A percentile compares a stretch with the other conserved stretches of the same genome.
Conservation (phyloP, 805 yeast species). For the Pichia nakasei region DNA sequence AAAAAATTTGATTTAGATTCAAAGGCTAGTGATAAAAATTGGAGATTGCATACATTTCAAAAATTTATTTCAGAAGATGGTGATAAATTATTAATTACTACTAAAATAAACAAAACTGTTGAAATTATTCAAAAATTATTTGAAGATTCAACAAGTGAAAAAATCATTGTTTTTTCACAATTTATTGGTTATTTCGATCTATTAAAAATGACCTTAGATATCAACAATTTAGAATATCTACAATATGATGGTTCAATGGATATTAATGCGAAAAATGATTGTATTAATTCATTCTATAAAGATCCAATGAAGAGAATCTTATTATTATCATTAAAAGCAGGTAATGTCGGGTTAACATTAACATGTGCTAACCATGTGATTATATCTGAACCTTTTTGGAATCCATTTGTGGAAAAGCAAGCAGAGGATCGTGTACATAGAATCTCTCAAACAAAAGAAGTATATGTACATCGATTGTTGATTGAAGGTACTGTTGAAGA, state of each 20-base stretch:
- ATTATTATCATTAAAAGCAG: conserved; percentile 80
- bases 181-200: conserved; percentile 75
- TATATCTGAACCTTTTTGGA: conserved; percentile 95
- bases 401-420: conserved; percentile 94
- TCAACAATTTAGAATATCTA: conserved; percentile 39
- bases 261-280: conserved; percentile 52
- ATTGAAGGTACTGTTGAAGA: conserved; percentile 76
- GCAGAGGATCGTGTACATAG: conserved; percentile 95
- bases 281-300: conserved; percentile 55
- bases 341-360: conserved; percentile 89
- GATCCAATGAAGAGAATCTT: conserved; percentile 47
- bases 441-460: conserved; percentile 80
- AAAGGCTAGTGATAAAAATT: conserved; percentile 17
- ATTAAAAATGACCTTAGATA: conserved; percentile 41
- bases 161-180: conserved; percentile 76
- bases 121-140: conserved; percentile 47
- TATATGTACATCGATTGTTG: conserved; percentile 64
- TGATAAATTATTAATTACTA: conserved; percentile 48
- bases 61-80: conserved; percentile 29
- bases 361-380: conserved; percentile 93
- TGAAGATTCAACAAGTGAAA: conserved; percentile 48
- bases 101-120: conserved; percentile 59
- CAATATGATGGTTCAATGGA: conserved; percentile 82
- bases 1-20: conserved; percentile 16
- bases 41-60: conserved; percentile 22